Evolutionary conservation across 192 early-diverging fungal species (phyloP).

Genomic region (Obelidium mucronatum): DNA sequence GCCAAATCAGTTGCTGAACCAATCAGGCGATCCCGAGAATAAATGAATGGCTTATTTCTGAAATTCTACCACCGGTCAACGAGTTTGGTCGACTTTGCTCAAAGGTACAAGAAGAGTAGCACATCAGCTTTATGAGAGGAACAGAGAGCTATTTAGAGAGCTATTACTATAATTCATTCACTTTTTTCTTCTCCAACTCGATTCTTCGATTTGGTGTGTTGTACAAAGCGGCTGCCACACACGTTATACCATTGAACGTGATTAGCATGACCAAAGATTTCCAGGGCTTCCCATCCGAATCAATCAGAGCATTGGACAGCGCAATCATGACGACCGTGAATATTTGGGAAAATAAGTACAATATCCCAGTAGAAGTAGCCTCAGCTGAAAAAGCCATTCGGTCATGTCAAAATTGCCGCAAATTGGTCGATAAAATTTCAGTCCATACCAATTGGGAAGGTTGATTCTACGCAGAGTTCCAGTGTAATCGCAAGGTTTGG

Average conservation of each 20-base stretch:
- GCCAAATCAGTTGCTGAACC: too few relatives aligned
- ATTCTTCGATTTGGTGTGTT: constrained; percentile 17
- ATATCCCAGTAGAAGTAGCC: constrained; percentile 36
- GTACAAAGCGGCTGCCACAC: background rate
- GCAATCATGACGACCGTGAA: constrained; percentile 22
- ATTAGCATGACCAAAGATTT: background rate
- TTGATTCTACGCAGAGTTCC: constrained; percentile 38
- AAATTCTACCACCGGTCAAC: too few relatives aligned
- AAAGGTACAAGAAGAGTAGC: too few relatives aligned
- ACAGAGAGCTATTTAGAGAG: too few relatives aligned
- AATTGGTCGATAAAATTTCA: too few relatives aligned
- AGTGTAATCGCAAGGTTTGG: constrained; percentile 31
- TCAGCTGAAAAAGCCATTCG: constrained; percentile 23
- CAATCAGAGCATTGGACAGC: constrained; percentile 34
- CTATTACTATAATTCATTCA: too few relatives aligned
- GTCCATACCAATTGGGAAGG: constrained; percentile 36
- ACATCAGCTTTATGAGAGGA: too few relatives aligned
- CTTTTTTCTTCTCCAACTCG: constrained; percentile 29
- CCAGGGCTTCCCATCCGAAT: background rate
- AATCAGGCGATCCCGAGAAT: too few relatives aligned
- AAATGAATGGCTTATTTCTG: too few relatives aligned
- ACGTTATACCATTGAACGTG: background rate
- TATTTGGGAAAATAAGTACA: constrained; percentile 13
- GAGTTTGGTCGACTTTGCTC: too few relatives aligned
- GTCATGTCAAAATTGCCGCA: background rate